Evolutionary conservation across 2,329 filamentous ascomycete genomes (phyloP).

Genomic region (Ambrosiella beaveri): DNA sequence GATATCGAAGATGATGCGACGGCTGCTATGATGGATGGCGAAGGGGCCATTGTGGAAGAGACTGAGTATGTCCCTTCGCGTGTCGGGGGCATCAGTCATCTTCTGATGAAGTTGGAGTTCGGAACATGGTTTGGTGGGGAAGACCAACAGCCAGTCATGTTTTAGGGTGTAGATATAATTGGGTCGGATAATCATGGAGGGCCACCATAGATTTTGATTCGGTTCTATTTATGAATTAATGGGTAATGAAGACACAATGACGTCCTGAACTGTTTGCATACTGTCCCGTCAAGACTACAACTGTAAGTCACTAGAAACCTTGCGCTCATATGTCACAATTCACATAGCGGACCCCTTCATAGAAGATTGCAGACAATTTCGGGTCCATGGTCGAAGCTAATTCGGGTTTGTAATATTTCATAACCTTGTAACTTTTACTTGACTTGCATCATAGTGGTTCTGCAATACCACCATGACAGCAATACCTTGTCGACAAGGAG

Average conservation of each 20-base stretch:
- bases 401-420: neutral
- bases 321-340: too few species aligned
- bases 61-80: constrained; percentile 48
- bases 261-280: neutral
- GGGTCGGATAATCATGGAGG: neutral
- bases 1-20: constrained; percentile 24
- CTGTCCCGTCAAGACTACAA: neutral
- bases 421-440: neutral
- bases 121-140: constrained; percentile 35
- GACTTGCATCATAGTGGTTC: neutral
- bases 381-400: neutral
- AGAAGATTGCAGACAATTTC: neutral
- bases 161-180: neutral
- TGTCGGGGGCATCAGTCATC: constrained; percentile 62
- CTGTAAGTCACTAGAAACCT: neutral
- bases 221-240: neutral
- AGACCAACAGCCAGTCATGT: constrained; percentile 2
- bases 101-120: constrained; percentile 83
- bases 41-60: constrained; percentile 22
- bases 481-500: neutral
- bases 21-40: constrained; percentile 22
- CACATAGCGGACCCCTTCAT: too few species aligned
- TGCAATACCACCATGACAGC: neutral
- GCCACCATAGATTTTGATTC: neutral
- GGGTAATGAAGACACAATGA: neutral